These are phyloP conservation scores for Citeromyces matritensis DNA, from an alignment of 805 yeast genomes.

Conservation along the genomic window DNA sequence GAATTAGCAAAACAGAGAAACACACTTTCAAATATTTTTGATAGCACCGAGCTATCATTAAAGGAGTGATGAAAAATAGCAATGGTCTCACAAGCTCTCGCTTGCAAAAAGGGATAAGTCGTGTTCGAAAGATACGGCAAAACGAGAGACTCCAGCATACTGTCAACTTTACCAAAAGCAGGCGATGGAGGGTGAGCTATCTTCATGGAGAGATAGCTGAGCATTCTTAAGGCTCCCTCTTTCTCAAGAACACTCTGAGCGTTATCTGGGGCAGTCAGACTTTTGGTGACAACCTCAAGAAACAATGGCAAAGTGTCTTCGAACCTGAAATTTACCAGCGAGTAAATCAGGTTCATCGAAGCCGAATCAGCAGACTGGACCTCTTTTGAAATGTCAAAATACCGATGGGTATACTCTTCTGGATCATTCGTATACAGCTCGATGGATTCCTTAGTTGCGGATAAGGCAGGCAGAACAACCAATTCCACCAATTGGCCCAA, in stretches of 20 bases:
- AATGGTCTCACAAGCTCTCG: slow-evolving; percentile 51
- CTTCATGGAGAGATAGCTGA: slow-evolving; percentile 51
- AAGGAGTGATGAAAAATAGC: slow-evolving; percentile 12
- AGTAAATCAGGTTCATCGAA: slow-evolving; percentile 3
- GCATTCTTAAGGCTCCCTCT: slow-evolving; percentile 65
- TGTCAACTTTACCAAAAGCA: slow-evolving; percentile 44
- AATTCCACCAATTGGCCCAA: slow-evolving; percentile 49
- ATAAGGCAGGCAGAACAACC: slow-evolving; percentile 65
- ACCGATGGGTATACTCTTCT: slow-evolving; percentile 62
- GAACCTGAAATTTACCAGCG: too few relatives aligned
- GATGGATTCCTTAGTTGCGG: slow-evolving; percentile 57
- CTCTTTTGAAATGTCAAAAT: neutral
- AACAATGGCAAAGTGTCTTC: neutral
- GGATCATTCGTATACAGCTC: slow-evolving; percentile 84
- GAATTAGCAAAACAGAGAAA: slow-evolving; percentile 17
- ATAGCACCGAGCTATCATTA: slow-evolving; percentile 12
- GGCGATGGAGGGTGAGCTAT: too few relatives aligned
- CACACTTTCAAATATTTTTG: slow-evolving; percentile 18
- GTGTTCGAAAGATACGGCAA: slow-evolving; percentile 42
- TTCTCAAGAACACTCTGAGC: too few relatives aligned
- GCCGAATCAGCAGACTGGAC: slow-evolving; percentile 33
- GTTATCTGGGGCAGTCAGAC: slow-evolving; percentile 8
- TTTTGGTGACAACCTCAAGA: neutral
- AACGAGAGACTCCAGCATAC: slow-evolving; percentile 39
- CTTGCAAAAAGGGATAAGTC: slow-evolving; percentile 50